Base-by-base conservation (phyloP, 2,329 filamentous ascomycete species). In the Colletotrichum sp. region DNA sequence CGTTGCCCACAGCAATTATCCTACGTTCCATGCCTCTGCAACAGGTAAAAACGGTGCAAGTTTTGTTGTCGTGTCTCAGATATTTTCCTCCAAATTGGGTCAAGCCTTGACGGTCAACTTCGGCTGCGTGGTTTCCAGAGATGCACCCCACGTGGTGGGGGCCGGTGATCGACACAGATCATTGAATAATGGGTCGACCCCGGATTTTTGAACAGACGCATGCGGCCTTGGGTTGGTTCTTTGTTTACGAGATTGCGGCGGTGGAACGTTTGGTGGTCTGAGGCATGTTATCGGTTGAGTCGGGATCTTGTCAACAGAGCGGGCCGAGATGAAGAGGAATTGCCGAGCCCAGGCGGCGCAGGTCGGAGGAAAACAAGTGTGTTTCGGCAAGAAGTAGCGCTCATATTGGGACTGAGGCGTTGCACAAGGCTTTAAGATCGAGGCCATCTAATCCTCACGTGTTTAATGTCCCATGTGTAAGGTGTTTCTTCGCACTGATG, bases 1-100 rank as follows among this genome's bases (percentile, higher is more conserved):
- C 22, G 34, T 76, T 74, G 44, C 64, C 70, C 67, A 10, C 59
- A 74, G 74, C 71, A 74, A 76, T 76, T 22, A 74, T 57, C 39
- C 8, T 5, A 13, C 70, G 59, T 76, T 76, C 74, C 74, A 69
- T 10, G 1, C 6, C 12, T n/a, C 13, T 12, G 30, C 62, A 34
- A 26, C 1, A 26, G 70, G 36, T 36, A 32, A 28, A 65, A 10
- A 26, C 18, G 34, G 26, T 18, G 10, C 36, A 8, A 16, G 39
- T 22, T 60, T 74, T 76, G 36, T 65, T 74, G 24, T 69, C 24
- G 18, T 74, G 64, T 74, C 59, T 76, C 34, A 55, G 26, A 69
- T 15, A 9, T 16, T 9, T 6, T 9, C 48, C 26, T 10, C 70
- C 59, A 22, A 2, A 39, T 22, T 6, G 8, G 44, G 64, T 15